Conservation (phyloP, 768 basidiomycete species). For the Fomitopsis pulvina region DNA sequence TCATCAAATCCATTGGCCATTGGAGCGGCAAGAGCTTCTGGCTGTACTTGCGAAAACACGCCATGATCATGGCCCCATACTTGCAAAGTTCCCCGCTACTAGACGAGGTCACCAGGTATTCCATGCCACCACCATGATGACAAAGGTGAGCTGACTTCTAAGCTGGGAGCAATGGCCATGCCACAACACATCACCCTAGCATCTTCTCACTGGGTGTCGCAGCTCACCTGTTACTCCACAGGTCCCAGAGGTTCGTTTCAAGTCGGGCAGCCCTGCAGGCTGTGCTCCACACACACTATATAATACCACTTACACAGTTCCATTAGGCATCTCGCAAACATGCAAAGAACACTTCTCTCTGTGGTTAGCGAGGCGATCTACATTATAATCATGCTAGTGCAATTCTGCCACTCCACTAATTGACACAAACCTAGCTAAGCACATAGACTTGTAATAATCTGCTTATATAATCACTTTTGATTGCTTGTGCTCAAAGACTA, state of each 20-base stretch:
- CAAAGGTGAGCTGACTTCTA: neutral
- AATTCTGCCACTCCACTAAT: no score
- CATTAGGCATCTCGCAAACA: no score
- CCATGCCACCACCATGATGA: conserved; percentile 2
- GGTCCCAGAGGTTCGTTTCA: neutral
- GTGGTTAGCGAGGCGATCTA: no score
- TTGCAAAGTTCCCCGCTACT: conserved; percentile 14
- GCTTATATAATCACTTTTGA: neutral
- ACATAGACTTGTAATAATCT: no score
- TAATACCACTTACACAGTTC: no score
- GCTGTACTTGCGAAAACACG: conserved; percentile 22
- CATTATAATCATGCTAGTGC: no score
- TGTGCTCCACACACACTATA: neutral
- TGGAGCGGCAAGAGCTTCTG: conserved; percentile 32
- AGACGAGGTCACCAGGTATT: neutral
- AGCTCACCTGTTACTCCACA: neutral
- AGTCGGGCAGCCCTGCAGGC: neutral
- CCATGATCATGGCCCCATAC: conserved; percentile 24
- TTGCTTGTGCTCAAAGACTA: no score
- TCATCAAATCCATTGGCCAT: conserved; percentile 27
- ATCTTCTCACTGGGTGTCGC: neutral
- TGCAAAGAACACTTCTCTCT: no score
- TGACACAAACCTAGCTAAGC: no score
- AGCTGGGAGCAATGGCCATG: neutral
- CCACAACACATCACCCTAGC: neutral